Base-by-base conservation (phyloP, 371 early-diverging fungal genomes). In the Haplosporangium sp. region DNA sequence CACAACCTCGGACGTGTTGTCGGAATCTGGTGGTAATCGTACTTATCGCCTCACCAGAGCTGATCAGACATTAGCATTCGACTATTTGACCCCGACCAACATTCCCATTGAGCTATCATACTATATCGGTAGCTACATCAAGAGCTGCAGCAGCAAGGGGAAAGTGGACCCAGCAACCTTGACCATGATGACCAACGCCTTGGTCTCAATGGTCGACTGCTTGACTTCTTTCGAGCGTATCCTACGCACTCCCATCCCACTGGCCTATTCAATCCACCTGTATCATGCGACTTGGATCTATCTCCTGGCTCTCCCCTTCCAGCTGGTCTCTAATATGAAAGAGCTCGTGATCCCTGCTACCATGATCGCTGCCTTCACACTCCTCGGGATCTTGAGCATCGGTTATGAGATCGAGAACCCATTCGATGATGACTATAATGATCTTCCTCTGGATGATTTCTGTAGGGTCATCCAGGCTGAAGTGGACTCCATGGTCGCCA, bases 231-330 rank as follows among this genome's bases (percentile, higher is more conserved):
- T 93, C 66, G 94, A 95, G 82, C 86, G 96, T 38, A 93, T 95
- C 64, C 72, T 91, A 36, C 85, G 86, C 40, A 91, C 93, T 8
- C 96, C 96, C 7, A 92, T 95, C 67, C 96, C 96, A 8, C 64
- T 91, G 51, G 95, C 95, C 9, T 95, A 95, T 69, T 83, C 87
- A 29, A 89, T 93, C 63, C 96, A 95, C 81, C 83, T 95, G 58
- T 83, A 87, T 41, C 93, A 93, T 53, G 87, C 85, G 38, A 82
- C 93, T 21, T 86, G 90, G 80, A 60, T 93, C 37, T 95, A 93
- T 64, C 73, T 93, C 53, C 60, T 93, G 12, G 59, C 84, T 0
- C 79, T 94, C 50, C 95, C 95, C 9, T 92, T 90, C 85, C 90
- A 92, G 61, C 70, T 93, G 40, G 83, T 88, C 10, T 43, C 69